phyloP scores from a whole-genome alignment of 2,329 filamentous ascomycete genomes.

The Intubia oerlemansii region DNA sequence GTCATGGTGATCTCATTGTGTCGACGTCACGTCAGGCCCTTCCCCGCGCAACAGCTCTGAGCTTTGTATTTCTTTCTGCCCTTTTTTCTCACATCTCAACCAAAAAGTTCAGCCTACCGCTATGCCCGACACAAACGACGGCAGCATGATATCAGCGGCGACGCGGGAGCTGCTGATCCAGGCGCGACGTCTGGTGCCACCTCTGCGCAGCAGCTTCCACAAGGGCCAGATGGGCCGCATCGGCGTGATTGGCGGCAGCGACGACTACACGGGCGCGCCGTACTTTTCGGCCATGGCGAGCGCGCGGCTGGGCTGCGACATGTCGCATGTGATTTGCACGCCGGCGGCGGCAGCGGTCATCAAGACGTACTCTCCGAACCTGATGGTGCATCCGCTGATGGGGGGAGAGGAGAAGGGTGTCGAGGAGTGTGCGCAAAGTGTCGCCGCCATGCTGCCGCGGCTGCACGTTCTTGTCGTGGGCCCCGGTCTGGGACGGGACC shows the following conservation, averaged over 20 bases:
- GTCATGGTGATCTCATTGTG: too few relatives aligned
- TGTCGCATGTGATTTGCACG: constrained; percentile 94
- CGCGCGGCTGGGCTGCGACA: constrained; percentile 70
- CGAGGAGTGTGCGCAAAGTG: constrained; percentile 26
- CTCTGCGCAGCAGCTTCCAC: constrained; percentile 88
- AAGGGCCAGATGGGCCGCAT: constrained; percentile 90
- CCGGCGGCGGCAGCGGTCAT: constrained; percentile 71
- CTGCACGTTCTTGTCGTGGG: constrained; percentile 87
- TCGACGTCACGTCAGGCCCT: too few relatives aligned
- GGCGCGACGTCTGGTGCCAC: constrained; percentile 48
- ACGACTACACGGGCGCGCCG: constrained; percentile 91
- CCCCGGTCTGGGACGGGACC: constrained; percentile 75
- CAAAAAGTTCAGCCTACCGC: too few relatives aligned
- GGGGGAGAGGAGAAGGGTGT: constrained; percentile 30
- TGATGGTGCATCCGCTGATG: constrained; percentile 97
- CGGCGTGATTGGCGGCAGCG: constrained; percentile 82
- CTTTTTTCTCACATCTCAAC: too few relatives aligned
- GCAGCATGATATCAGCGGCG: too few relatives aligned
- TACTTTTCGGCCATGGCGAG: constrained; percentile 98
- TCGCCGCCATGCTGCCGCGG: constrained; percentile 64
- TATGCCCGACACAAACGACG: too few relatives aligned
- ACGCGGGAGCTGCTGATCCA: too few relatives aligned
- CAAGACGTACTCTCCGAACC: constrained; percentile 92
- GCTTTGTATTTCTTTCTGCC: too few relatives aligned
- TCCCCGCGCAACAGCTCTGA: too few relatives aligned